These are phyloP conservation scores for Penicillium steckii DNA, from an alignment of 495 filamentous ascomycete species.

Conservation along the genomic window DNA sequence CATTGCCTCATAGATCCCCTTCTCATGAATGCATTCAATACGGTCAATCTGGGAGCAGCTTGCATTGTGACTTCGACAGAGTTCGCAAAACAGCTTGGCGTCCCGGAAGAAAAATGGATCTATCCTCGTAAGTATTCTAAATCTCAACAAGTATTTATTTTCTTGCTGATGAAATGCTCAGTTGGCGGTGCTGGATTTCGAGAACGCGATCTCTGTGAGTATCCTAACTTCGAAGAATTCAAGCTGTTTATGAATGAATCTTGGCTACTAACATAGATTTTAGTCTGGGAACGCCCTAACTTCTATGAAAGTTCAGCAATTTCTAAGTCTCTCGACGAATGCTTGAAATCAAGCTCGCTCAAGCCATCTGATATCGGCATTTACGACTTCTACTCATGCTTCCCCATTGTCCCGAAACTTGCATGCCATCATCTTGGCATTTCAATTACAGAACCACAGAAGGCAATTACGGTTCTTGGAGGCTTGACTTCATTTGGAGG, in stretches of 20 bases:
- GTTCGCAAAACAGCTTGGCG: conserved; percentile 46
- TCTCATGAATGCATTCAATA: conserved; percentile 62
- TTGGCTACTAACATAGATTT: not conserved
- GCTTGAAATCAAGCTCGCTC: conserved; percentile 33
- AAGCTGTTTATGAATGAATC: not conserved
- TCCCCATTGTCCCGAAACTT: conserved; percentile 59
- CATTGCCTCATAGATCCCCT: conserved; percentile 49
- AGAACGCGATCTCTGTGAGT: conserved; percentile 39
- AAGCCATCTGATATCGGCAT: conserved; percentile 46
- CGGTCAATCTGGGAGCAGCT: conserved; percentile 52
- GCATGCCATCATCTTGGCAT: conserved; percentile 52
- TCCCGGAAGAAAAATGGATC: conserved; percentile 51
- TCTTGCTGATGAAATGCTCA: not conserved
- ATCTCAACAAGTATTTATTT: not conserved
- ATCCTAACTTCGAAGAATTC: not conserved
- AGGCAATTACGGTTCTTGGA: conserved; percentile 52
- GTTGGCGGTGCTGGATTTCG: not conserved
- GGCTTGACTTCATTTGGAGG: conserved; percentile 59
- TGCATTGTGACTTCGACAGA: conserved; percentile 51
- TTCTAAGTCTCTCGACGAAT: conserved; percentile 49
- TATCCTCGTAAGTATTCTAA: conserved; percentile 35
- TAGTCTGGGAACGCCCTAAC: conserved; percentile 56
- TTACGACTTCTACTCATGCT: conserved; percentile 59
- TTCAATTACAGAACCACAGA: conserved; percentile 34
- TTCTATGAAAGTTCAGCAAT: conserved; percentile 49